Evolutionary conservation across 805 yeast species (phyloP).

Genomic region (Cyberlindnera mycetangii): DNA sequence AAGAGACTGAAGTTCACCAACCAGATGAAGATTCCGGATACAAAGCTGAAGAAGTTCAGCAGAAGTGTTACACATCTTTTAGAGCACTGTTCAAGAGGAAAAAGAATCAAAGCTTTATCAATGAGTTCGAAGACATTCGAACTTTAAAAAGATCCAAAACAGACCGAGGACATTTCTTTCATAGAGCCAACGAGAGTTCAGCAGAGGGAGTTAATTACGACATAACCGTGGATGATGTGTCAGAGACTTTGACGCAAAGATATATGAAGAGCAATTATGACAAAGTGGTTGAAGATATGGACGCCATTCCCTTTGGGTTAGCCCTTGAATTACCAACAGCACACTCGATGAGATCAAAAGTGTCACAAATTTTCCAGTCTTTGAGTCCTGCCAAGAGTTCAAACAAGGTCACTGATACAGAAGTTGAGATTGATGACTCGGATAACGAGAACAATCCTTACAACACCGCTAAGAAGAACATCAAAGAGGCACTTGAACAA

Average conservation of each 20-base stretch:
- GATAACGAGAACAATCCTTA: slow-evolving; percentile 21
- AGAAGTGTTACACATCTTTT: neutral
- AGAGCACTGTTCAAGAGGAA: slow-evolving; percentile 8
- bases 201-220: too few relatives aligned
- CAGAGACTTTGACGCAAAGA: slow-evolving; percentile 28
- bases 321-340: slow-evolving; percentile 15
- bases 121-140: slow-evolving; percentile 3
- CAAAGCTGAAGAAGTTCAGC: neutral
- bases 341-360: slow-evolving; percentile 5
- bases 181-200: too few relatives aligned
- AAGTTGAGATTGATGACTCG: slow-evolving; percentile 3
- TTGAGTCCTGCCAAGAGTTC: slow-evolving; percentile 20
- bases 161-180: slow-evolving; percentile 11
- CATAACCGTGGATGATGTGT: slow-evolving; percentile 5
- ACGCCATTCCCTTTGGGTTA: slow-evolving; percentile 26
- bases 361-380: slow-evolving; percentile 14
- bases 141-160: slow-evolving; percentile 5
- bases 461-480: slow-evolving; percentile 10
- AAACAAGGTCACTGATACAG: slow-evolving; percentile 1
- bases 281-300: slow-evolving; percentile 23
- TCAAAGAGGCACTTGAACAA: too few relatives aligned
- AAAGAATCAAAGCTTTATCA: slow-evolving; percentile 4
- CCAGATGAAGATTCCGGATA: neutral
- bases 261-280: slow-evolving; percentile 24
- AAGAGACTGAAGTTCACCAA: too few relatives aligned